Evolutionary conservation across 176 grass and related monocot genomes (phyloP).

Genomic region (Zoysia japonica): DNA sequence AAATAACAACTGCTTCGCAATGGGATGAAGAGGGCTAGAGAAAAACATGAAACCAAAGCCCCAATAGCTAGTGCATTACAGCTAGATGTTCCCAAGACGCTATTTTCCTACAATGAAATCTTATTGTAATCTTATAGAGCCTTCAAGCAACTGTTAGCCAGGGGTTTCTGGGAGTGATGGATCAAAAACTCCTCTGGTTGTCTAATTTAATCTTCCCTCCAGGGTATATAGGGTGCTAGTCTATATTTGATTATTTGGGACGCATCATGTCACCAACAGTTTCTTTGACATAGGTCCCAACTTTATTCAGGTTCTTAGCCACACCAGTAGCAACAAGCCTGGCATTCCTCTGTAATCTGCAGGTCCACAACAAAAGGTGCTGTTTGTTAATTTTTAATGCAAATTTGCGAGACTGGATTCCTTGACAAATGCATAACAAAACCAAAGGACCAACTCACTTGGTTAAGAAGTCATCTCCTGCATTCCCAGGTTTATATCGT

Average conservation of each 20-base stretch:
- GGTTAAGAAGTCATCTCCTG: constrained; percentile 60
- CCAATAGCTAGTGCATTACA: constrained; percentile 7
- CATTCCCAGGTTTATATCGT: constrained; percentile 46
- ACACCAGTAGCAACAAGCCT: constrained; percentile 84
- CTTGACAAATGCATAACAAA: background rate
- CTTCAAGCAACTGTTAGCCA: constrained; percentile 14
- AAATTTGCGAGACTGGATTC: background rate
- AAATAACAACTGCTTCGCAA: background rate
- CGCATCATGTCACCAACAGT: constrained; percentile 75
- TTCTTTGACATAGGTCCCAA: constrained; percentile 77
- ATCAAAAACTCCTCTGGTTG: background rate
- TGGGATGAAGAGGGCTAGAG: background rate
- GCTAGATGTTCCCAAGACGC: background rate
- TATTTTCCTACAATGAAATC: background rate
- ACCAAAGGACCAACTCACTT: constrained; percentile 57
- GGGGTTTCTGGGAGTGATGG: background rate
- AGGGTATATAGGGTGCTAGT: constrained; percentile 6
- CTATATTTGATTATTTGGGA: constrained; percentile 61
- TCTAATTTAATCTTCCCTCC: constrained; percentile 15
- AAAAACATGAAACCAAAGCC: background rate
- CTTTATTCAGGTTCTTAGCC: constrained; percentile 72
- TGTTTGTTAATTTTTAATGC: background rate
- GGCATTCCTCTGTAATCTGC: constrained; percentile 81
- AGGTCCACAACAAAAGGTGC: constrained; percentile 18
- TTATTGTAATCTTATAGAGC: background rate